Percentiles rank a stretch among this genome's conserved stretches.
phyloP scores from a whole-genome alignment of 2,329 filamentous ascomycete genomes.

The Colletotrichum shisoi region DNA sequence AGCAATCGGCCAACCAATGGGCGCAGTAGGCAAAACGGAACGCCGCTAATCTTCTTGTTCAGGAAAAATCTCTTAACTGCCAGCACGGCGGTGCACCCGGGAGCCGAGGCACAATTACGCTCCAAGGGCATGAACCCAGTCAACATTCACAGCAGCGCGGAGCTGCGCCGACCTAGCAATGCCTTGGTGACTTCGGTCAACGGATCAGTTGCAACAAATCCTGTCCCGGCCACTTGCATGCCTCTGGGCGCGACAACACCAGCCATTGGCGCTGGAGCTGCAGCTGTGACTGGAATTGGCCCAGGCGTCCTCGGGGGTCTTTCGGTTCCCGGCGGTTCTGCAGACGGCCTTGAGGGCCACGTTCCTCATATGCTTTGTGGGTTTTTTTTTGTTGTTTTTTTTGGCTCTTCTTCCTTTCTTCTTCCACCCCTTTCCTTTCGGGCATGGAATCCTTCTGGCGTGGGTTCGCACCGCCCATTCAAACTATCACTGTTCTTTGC shows the following conservation, averaged over 20 bases:
- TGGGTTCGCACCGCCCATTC: slow-evolving; percentile 6
- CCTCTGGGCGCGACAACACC: slow-evolving; percentile 23
- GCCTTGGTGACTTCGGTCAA: slow-evolving; percentile 43
- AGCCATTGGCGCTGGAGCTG: slow-evolving; percentile 20
- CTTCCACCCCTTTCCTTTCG: neutral
- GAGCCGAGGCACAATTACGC: slow-evolving; percentile 57
- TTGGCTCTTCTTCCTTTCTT: neutral
- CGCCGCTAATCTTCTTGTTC: slow-evolving; percentile 29
- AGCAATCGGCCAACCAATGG: neutral
- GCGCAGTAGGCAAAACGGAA: neutral
- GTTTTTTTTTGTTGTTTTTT: slow-evolving; percentile 44
- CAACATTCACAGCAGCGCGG: slow-evolving; percentile 51
- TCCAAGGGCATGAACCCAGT: slow-evolving; percentile 50
- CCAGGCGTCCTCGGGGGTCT: slow-evolving; percentile 32
- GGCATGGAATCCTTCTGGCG: neutral
- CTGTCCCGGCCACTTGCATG: slow-evolving; percentile 17
- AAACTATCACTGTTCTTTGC: slow-evolving; percentile 1
- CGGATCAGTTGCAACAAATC: slow-evolving; percentile 39
- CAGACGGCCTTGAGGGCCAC: slow-evolving; percentile 51
- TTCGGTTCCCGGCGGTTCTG: slow-evolving; percentile 33
- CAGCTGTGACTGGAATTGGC: slow-evolving; percentile 38
- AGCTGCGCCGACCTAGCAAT: slow-evolving; percentile 51
- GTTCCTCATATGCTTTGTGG: slow-evolving; percentile 60
- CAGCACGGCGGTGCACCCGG: slow-evolving; percentile 49
- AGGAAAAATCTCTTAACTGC: slow-evolving; percentile 57